These are phyloP conservation scores for Leucoagaricus sp. DNA, from an alignment of 1,284 basidiomycete genomes.

Conservation along the genomic window DNA sequence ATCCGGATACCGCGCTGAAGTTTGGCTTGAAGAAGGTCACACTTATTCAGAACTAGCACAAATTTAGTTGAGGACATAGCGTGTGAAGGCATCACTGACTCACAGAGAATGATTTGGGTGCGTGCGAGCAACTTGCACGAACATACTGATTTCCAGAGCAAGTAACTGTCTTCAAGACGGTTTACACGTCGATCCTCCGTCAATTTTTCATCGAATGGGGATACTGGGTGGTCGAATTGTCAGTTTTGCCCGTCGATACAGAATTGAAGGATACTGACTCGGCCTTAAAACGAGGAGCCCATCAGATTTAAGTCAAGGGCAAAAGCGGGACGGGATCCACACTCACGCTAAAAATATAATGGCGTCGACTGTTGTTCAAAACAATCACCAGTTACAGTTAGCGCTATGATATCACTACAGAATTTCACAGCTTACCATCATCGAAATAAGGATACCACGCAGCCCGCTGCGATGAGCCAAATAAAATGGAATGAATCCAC, in stretches of 20 bases:
- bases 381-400: constrained; percentile 8
- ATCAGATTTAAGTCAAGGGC: constrained; percentile 7
- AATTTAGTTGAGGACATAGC: constrained; percentile 1
- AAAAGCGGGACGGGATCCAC: not conserved
- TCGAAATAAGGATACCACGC: constrained; percentile 78
- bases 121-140: constrained; percentile 60
- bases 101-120: constrained; percentile 60
- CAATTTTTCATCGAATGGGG: constrained; percentile 72
- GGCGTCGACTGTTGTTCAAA: constrained; percentile 46
- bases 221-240: constrained; percentile 42
- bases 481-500: too few relatives aligned
- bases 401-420: constrained; percentile 3
- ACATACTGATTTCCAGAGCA: constrained; percentile 71
- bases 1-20: constrained; percentile 60
- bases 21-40: constrained; percentile 69
- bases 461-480: constrained; percentile 44
- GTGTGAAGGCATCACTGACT: constrained; percentile 17
- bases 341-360: constrained; percentile 71
- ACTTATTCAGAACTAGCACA: constrained; percentile 58
- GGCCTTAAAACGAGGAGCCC: constrained; percentile 27
- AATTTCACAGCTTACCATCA: constrained; percentile 40
- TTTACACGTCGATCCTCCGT: constrained; percentile 69
- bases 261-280: constrained; percentile 24
- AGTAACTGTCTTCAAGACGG: constrained; percentile 70
- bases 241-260: constrained; percentile 8